Evolutionary conservation across 441 rosid genomes (phyloP).

Genomic region (Gossypium davidsonii): DNA sequence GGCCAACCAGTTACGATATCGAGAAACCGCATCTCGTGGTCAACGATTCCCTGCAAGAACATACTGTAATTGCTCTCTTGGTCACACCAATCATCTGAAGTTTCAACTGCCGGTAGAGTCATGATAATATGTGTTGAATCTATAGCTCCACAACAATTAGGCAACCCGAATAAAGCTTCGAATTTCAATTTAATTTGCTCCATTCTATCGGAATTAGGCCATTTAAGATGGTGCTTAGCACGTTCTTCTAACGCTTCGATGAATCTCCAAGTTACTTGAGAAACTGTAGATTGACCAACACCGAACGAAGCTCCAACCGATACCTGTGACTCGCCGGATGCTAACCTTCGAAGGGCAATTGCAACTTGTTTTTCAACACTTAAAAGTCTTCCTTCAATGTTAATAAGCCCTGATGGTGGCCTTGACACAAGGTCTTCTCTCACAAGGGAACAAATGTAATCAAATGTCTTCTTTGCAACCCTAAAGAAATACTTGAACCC

Average conservation of each 20-base stretch:
- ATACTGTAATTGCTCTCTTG: constrained; percentile 77
- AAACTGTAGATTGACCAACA: constrained; percentile 91
- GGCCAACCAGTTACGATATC: constrained; percentile 94
- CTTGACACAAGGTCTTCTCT: constrained; percentile 84
- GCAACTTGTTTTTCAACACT: constrained; percentile 97
- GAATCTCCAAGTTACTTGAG: constrained; percentile 96
- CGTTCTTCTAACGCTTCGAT: constrained; percentile 90
- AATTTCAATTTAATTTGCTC: constrained; percentile 66
- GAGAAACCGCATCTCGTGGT: constrained; percentile 80
- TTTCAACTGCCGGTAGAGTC: constrained; percentile 91
- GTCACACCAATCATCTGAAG: constrained; percentile 94
- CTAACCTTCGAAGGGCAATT: constrained; percentile 75
- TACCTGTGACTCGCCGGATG: constrained; percentile 95
- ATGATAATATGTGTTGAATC: constrained; percentile 82
- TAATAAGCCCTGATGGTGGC: constrained; percentile 92
- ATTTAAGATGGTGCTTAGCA: constrained; percentile 72
- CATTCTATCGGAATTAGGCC: constrained; percentile 63
- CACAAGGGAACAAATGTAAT: constrained; percentile 77
- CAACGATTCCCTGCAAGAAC: constrained; percentile 83
- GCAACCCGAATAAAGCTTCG: constrained; percentile 55
- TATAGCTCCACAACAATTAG: constrained; percentile 82
- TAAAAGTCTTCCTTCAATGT: constrained; percentile 90
- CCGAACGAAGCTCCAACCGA: constrained; percentile 89
- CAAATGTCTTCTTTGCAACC: constrained; percentile 72
- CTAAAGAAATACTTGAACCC: constrained; percentile 85